Percentiles rank a stretch among this genome's conserved stretches.
These are phyloP conservation scores for Calocera viscosa DNA, from an alignment of 768 basidiomycete genomes.

Conservation along the genomic window DNA sequence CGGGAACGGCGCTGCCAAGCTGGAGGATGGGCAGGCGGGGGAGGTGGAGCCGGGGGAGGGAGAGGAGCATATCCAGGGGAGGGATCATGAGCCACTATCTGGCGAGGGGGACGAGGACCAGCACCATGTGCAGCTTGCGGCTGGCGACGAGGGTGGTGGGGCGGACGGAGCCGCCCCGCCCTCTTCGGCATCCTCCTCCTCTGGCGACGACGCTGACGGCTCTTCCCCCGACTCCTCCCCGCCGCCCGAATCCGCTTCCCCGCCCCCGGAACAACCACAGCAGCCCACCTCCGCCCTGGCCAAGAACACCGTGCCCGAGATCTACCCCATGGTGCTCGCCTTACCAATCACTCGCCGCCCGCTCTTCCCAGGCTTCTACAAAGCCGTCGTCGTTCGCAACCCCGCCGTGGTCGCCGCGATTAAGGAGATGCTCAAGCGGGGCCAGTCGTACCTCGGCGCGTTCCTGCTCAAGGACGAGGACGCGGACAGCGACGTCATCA, in stretches of 20 bases:
- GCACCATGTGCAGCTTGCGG: background rate
- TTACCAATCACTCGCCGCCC: slow-evolving; percentile 91
- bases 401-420: slow-evolving; percentile 85
- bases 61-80: background rate
- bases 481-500: slow-evolving; percentile 84
- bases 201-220: background rate
- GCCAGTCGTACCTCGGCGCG: slow-evolving; percentile 93
- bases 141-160: background rate
- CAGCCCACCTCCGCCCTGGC: slow-evolving; percentile 42
- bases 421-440: slow-evolving; percentile 92
- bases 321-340: slow-evolving; percentile 88
- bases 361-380: slow-evolving; percentile 95
- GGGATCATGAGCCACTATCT: background rate
- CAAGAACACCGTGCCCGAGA: slow-evolving; percentile 76
- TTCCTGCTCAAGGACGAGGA: slow-evolving; percentile 92
- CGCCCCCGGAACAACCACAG: slow-evolving; percentile 17
- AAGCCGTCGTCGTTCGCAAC: slow-evolving; percentile 87
- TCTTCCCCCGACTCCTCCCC: slow-evolving; percentile 18
- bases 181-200: background rate
- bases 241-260: slow-evolving; percentile 29
- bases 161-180: background rate
- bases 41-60: background rate
- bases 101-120: background rate
- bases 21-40: background rate
- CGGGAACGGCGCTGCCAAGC: background rate